Base-by-base conservation (phyloP, 768 basidiomycete genomes). In the Lepiota brunneoincarnata region DNA sequence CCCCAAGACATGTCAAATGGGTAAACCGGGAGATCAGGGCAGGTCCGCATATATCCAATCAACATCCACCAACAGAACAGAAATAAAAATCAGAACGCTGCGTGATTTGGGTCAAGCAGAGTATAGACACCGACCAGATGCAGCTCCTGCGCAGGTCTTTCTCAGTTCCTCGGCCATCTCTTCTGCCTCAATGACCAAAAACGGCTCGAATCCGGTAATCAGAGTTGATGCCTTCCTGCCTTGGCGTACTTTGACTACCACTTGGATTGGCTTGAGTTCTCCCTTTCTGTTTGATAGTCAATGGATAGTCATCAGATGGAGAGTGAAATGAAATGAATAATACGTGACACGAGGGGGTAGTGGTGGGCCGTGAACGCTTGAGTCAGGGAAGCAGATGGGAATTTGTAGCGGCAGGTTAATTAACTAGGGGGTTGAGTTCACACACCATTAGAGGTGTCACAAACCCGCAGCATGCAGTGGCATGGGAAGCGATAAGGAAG, bases 141-240 rank as follows among this genome's bases (percentile, higher is more conserved):
- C 89, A 9, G 91, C 79, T 40, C 86, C 83, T 1, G 93, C 92
- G 62, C 93, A 96, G 1, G 75, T 61, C 67, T 81, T 87, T 53
- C 84, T 78, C 55, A 96, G 69, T 43, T 90, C 89, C 42, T 94
- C 89, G 1, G 87, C 86, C 68, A 94, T 82, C 24, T 81, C 80
- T 10, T 90, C 85, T 11, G 85, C 80, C 12, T 82, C 74, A 9
- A 91, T 69, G 17, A 78, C 68, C 23, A 80, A 71, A 67, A 86
- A 97, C 0, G 86, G 78, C 65, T 97, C 94, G 55, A 91, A 88
- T 0, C 89, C 88, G 0, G 84, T 83, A 49, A 95, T 77, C 42
- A 87, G 69, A 1, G 93, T 96, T 44, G 79, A 82, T 3, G 84
- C 82, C 67, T 88, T 92, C 17, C 86, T 78, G 2, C 88, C 90